Percentiles rank a stretch among this genome's conserved stretches.
Conservation (phyloP, 2,329 filamentous ascomycete genomes). For the Juglanconis juglandina region DNA sequence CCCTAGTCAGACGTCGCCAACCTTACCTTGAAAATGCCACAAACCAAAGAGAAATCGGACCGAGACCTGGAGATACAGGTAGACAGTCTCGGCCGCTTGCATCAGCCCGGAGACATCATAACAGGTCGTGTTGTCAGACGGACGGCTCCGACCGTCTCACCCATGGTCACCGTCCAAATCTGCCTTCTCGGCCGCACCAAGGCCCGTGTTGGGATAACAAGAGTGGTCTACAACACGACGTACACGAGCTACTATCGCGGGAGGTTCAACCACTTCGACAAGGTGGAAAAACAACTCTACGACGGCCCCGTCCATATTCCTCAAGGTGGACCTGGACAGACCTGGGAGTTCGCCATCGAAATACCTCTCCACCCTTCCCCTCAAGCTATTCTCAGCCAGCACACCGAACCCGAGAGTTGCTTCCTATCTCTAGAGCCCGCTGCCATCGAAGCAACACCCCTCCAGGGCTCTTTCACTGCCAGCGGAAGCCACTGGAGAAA, state of each 20-base stretch:
- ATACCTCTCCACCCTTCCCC: slow-evolving; percentile 23
- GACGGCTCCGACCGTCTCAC: slow-evolving; percentile 19
- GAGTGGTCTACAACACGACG: background rate
- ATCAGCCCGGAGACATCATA: slow-evolving; percentile 25
- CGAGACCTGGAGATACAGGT: slow-evolving; percentile 11
- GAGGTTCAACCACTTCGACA: slow-evolving; percentile 25
- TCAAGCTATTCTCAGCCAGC: background rate
- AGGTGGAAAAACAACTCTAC: slow-evolving; percentile 1
- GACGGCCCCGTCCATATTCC: slow-evolving; percentile 27
- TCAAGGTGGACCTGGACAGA: background rate
- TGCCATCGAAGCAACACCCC: slow-evolving; percentile 11
- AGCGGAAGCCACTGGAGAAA: background rate
- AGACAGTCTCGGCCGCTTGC: slow-evolving; percentile 4
- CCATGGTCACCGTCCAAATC: slow-evolving; percentile 21
- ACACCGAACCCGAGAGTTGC: slow-evolving; percentile 13
- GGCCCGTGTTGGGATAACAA: background rate
- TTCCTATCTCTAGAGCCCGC: slow-evolving; percentile 13
- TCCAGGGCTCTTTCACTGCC: slow-evolving; percentile 20
- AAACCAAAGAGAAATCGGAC: background rate
- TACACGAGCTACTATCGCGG: slow-evolving; percentile 20
- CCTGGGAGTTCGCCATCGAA: slow-evolving; percentile 29
- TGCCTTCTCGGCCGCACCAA: slow-evolving; percentile 13
- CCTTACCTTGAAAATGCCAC: background rate
- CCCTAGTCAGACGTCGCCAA: too few species aligned
- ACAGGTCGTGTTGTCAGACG: slow-evolving; percentile 24